phyloP scores from a whole-genome alignment of 306 rosid species.

The Cicer chorassanicum region DNA sequence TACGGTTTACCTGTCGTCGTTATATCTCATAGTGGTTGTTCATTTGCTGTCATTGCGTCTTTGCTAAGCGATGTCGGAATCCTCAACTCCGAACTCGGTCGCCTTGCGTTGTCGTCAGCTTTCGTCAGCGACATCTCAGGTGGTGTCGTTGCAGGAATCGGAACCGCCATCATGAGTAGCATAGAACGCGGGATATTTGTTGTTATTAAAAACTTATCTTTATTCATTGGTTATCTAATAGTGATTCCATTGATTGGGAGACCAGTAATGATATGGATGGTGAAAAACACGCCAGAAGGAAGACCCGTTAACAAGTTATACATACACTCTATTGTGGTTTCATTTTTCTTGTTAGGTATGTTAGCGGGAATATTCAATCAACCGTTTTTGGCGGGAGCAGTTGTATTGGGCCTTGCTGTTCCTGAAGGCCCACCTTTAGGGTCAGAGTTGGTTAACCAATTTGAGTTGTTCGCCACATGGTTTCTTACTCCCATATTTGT shows the following conservation, averaged over 20 bases:
- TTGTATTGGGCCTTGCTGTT: constrained; percentile 51
- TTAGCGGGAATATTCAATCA: neutral
- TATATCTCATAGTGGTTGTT: constrained; percentile 37
- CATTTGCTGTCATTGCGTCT: constrained; percentile 44
- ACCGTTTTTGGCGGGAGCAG: constrained; percentile 42
- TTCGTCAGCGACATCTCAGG: constrained; percentile 24
- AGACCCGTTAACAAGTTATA: constrained; percentile 37
- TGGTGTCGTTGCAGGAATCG: neutral
- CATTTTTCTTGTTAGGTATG: constrained; percentile 18
- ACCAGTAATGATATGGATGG: constrained; percentile 50
- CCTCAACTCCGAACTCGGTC: constrained; percentile 51
- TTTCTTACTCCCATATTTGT: constrained; percentile 54
- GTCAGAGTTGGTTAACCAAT: constrained; percentile 50
- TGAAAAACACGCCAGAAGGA: constrained; percentile 53
- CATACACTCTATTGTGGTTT: neutral
- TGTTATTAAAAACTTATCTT: neutral
- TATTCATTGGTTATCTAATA: neutral
- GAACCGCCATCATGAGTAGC: neutral
- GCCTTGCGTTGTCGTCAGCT: constrained; percentile 46
- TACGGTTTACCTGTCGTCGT: neutral
- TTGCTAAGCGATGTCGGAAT: constrained; percentile 46
- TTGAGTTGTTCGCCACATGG: constrained; percentile 43
- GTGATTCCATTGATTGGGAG: constrained; percentile 5
- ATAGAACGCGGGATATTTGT: rapidly evolving
- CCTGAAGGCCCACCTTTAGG: constrained; percentile 70